Conservation (phyloP, 176 grass and related monocot species). For the Triticum turgidum region DNA sequence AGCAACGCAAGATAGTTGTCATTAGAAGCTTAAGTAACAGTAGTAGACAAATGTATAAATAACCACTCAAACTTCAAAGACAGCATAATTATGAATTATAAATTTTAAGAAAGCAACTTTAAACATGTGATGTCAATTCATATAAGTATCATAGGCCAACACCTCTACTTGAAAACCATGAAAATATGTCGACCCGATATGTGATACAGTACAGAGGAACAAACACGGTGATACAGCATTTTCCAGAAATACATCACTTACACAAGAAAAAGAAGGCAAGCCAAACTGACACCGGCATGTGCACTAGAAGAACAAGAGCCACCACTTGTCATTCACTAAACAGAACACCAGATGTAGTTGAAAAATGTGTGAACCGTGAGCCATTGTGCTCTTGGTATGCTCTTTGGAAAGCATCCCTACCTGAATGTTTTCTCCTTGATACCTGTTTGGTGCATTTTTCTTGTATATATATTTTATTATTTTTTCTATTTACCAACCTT, state of each 20-base stretch:
- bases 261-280: neutral
- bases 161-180: neutral
- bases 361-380: neutral
- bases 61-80: neutral
- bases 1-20: slow-evolving; percentile 21
- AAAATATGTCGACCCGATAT: neutral
- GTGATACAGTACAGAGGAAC: neutral
- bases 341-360: neutral
- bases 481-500: neutral
- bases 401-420: neutral
- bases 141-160: neutral
- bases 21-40: slow-evolving; percentile 24
- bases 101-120: neutral
- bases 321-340: neutral
- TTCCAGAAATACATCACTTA: neutral
- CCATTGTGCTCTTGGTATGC: neutral
- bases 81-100: neutral
- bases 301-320: neutral
- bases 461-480: neutral
- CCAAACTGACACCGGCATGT: neutral
- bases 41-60: neutral
- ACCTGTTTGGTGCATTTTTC: neutral
- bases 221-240: neutral
- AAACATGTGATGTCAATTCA: slow-evolving; percentile 24
- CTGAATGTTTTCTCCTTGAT: neutral